Percentiles rank a stretch among this genome's conserved stretches.
Evolutionary conservation across 768 basidiomycete species (phyloP).

Genomic region (Tylopilus subfusipes): DNA sequence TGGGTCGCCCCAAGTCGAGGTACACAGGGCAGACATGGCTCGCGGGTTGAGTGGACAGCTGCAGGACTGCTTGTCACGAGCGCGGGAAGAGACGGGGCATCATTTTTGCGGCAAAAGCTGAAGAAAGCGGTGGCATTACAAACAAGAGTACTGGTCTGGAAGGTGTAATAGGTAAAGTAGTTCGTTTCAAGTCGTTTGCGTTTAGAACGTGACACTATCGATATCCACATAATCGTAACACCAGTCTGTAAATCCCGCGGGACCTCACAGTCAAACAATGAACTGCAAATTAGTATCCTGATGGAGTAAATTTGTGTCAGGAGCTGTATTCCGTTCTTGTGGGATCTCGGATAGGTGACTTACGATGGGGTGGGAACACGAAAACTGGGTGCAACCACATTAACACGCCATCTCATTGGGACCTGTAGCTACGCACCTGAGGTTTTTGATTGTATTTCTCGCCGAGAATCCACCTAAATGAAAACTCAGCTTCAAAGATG

Average conservation of each 20-base stretch:
- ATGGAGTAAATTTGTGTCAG: not conserved
- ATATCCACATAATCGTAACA: not conserved
- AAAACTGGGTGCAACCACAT: conserved; percentile 31
- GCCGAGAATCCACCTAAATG: conserved; percentile 37
- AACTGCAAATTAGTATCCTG: conserved; percentile 32
- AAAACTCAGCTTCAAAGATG: not conserved
- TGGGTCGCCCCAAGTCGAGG: conserved; percentile 20
- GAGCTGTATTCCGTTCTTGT: not conserved
- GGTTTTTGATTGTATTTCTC: conserved; percentile 56
- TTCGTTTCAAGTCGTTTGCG: not conserved
- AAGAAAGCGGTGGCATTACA: not conserved
- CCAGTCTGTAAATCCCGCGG: not conserved
- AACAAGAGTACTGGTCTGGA: not conserved
- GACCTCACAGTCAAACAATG: conserved; percentile 20
- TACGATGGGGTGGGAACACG: conserved; percentile 43
- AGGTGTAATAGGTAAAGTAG: not conserved
- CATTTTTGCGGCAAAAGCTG: not conserved
- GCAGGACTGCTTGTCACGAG: no score
- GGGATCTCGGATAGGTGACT: conserved; percentile 10
- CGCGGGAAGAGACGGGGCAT: not conserved
- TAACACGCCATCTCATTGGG: not conserved
- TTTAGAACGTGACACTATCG: conserved; percentile 20
- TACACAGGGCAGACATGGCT: not conserved
- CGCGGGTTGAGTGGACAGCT: not conserved
- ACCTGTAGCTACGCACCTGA: conserved; percentile 31